Base-by-base conservation (phyloP, 257 asterid species). In the Fraxinus quadrangulata region DNA sequence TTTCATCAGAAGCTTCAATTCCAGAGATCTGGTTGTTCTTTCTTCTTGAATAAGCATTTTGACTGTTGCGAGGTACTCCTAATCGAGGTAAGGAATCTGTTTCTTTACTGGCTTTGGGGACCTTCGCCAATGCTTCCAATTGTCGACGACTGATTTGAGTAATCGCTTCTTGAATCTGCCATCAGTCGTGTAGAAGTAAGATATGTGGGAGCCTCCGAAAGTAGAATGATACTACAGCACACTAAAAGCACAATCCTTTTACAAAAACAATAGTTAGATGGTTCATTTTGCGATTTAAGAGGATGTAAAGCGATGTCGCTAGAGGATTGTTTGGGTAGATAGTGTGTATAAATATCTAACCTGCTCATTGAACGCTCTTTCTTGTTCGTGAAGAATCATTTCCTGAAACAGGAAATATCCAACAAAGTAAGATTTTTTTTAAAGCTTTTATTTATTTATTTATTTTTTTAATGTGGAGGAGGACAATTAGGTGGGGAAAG, bases 101-200 rank as follows among this genome's bases (percentile, higher is more conserved):
- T 61, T 78, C 86, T 77, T 77, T 84, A 54, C 78, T 81, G 11
- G 67, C 47, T 75, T 39, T 81, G 42, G 88, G 86, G 80, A 78
- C 80, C 82, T 80, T 84, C 24, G 63, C 71, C 70, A 86, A 51
- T 75, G 88, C 88, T 78, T 86, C 85, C 30, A 85, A 78, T 66
- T 86, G 88, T 26, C 86, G 82, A 74, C 70, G 82, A 66, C 78
- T 78, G 70, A 83, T 80, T 77, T 82, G 80, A 12, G 82, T 84
- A 82, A 86, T 86, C 23, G 85, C 77, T 54, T 76, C 88, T 82
- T 86, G 90, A 28, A 86, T 76, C 90, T 86, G 84, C 61, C 61
- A 54, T 6, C 23, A 54, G 23, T 5, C n/a, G 12, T 49, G 16
- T 3, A 45, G 24, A 6, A 51, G 21, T 51, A 51, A 19, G 24